These are phyloP conservation scores for Cyamopsis tetragonoloba DNA, from an alignment of 306 rosid species.

Conservation along the genomic window DNA sequence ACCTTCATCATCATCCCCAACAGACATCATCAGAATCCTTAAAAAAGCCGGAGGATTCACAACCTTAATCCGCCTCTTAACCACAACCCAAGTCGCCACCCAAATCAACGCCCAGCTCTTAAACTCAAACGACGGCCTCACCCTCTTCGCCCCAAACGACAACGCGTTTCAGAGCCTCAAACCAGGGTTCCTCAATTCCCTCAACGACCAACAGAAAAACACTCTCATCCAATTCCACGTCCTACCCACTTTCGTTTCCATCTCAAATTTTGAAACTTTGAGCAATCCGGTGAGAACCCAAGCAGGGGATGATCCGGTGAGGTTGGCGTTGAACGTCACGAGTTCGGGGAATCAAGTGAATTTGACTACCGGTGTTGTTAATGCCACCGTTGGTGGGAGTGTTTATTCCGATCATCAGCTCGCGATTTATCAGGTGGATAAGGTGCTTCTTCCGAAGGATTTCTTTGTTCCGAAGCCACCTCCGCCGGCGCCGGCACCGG, in stretches of 20 bases:
- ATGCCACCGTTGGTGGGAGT: constrained; percentile 59
- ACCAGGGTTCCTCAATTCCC: constrained; percentile 62
- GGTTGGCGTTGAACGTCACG: constrained; percentile 56
- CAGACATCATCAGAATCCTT: constrained; percentile 52
- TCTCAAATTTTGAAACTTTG: constrained; percentile 61
- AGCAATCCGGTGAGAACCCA: constrained; percentile 70
- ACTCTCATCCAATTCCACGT: constrained; percentile 62
- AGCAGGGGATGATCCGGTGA: constrained; percentile 53
- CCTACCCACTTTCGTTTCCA: constrained; percentile 42
- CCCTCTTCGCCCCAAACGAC: constrained; percentile 58
- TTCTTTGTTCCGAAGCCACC: constrained; percentile 56
- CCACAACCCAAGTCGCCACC: constrained; percentile 52
- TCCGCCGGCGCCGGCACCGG: constrained; percentile 43
- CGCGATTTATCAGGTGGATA: constrained; percentile 62
- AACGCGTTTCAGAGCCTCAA: constrained; percentile 54
- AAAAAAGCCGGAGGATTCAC: constrained; percentile 60
- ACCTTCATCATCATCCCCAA: constrained; percentile 50
- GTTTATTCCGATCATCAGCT: constrained; percentile 62
- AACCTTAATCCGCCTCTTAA: constrained; percentile 53
- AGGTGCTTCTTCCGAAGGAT: constrained; percentile 54
- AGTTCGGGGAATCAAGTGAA: constrained; percentile 59
- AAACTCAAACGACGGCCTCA: constrained; percentile 50
- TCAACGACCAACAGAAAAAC: constrained; percentile 48
- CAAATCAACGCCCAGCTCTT: constrained; percentile 54
- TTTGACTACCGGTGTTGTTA: constrained; percentile 54